These are phyloP conservation scores for Colletotrichum tabaci DNA, from an alignment of 2,329 filamentous ascomycete species.

Conservation along the genomic window DNA sequence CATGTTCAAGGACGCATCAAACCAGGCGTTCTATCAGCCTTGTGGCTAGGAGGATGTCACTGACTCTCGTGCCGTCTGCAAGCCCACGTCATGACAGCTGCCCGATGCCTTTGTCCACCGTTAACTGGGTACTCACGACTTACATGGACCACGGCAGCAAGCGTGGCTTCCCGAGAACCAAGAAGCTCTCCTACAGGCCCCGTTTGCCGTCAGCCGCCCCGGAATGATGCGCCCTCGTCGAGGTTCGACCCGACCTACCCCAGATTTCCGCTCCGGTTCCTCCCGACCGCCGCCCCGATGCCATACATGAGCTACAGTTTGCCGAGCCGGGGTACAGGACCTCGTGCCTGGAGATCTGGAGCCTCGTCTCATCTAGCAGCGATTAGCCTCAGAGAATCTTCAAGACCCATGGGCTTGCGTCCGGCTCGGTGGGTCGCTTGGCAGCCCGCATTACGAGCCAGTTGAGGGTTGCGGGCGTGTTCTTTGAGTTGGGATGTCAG, in stretches of 20 bases:
- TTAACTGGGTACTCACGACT: slow-evolving; percentile 33
- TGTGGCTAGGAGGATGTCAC: slow-evolving; percentile 17
- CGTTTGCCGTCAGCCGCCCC: slow-evolving; percentile 39
- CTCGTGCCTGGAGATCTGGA: slow-evolving; percentile 40
- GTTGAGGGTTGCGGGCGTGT: slow-evolving; percentile 31
- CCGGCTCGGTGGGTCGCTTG: slow-evolving; percentile 26
- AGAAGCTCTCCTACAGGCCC: slow-evolving; percentile 29
- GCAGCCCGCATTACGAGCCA: slow-evolving; percentile 19
- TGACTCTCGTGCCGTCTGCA: slow-evolving; percentile 2
- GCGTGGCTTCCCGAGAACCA: slow-evolving; percentile 25
- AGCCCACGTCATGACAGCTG: slow-evolving; percentile 13
- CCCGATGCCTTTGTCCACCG: slow-evolving; percentile 22
- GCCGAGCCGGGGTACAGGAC: slow-evolving; percentile 40
- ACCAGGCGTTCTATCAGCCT: slow-evolving; percentile 18
- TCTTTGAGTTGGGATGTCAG: slow-evolving; percentile 17
- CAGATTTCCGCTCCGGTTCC: slow-evolving; percentile 42
- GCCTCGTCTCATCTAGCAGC: slow-evolving; percentile 38
- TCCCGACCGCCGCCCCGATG: slow-evolving; percentile 38
- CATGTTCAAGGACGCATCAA: slow-evolving; percentile 8
- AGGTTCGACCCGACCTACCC: slow-evolving; percentile 42
- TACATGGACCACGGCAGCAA: slow-evolving; percentile 38
- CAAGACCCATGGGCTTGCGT: slow-evolving; percentile 29
- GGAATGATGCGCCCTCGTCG: slow-evolving; percentile 41
- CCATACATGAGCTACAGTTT: slow-evolving; percentile 40
- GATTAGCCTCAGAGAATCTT: slow-evolving; percentile 35